phyloP scores from a whole-genome alignment of 2,329 filamentous ascomycete genomes.

The Pseudodiploospora longispora region DNA sequence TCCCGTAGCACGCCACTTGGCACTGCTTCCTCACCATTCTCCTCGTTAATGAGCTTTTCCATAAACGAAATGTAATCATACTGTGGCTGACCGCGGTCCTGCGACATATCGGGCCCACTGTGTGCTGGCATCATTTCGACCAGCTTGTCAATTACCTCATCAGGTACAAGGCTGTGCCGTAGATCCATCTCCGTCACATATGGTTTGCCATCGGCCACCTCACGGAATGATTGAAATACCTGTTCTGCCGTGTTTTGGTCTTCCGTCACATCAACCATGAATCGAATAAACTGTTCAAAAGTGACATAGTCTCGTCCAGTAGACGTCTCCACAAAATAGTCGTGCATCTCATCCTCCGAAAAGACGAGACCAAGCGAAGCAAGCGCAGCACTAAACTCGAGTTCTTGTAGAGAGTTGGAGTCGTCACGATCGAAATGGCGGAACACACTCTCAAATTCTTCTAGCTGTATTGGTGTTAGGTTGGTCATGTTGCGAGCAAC shows the following conservation, averaged over 20 bases:
- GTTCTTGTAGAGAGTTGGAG: constrained; percentile 80
- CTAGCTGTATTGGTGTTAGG: constrained; percentile 91
- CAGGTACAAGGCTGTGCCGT: constrained; percentile 86
- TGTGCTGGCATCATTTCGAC: constrained; percentile 80
- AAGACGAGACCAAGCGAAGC: constrained; percentile 95
- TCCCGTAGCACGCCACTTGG: constrained; percentile 26
- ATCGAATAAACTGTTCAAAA: constrained; percentile 97
- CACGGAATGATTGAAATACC: constrained; percentile 94
- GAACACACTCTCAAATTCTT: constrained; percentile 98
- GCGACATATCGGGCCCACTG: constrained; percentile 73
- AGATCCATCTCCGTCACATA: constrained; percentile 98
- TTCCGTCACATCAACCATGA: constrained; percentile 99
- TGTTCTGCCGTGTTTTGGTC: constrained; percentile 98
- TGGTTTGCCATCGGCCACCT: constrained; percentile 96
- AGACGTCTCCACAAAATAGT: constrained; percentile 85
- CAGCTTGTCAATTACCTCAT: constrained; percentile 93
- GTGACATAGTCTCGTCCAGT: constrained; percentile 71
- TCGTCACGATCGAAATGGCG: constrained; percentile 93
- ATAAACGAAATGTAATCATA: constrained; percentile 98
- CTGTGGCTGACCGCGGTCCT: constrained; percentile 77
- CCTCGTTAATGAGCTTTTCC: constrained; percentile 65
- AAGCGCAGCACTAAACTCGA: constrained; percentile 92
- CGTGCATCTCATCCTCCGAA: constrained; percentile 96
- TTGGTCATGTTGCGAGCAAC: constrained; percentile 98
- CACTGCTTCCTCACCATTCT: constrained; percentile 18